Evolutionary conservation across 805 yeast species (phyloP).

Genomic region (Kurtzmaniella fragi): DNA sequence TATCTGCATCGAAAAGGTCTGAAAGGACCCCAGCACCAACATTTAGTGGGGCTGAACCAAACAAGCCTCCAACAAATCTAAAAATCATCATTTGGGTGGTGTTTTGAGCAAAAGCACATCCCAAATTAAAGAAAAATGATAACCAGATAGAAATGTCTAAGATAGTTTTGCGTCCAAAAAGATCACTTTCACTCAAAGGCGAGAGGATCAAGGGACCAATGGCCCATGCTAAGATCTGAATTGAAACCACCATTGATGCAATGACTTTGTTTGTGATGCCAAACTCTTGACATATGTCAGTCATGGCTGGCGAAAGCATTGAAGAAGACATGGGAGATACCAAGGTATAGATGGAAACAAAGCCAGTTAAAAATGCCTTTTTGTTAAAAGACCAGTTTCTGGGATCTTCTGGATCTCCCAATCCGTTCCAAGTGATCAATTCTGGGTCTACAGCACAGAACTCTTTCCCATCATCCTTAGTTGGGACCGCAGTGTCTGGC

Average conservation of each 20-base stretch:
- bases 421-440: slow-evolving; percentile 29
- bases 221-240: slow-evolving; percentile 36
- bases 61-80: slow-evolving; percentile 32
- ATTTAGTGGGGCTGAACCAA: slow-evolving; percentile 34
- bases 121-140: slow-evolving; percentile 27
- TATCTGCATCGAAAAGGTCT: slow-evolving; percentile 29
- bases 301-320: slow-evolving; percentile 32
- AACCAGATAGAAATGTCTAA: slow-evolving; percentile 31
- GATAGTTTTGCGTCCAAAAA: slow-evolving; percentile 30
- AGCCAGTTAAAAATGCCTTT: slow-evolving; percentile 17
- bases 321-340: slow-evolving; percentile 40
- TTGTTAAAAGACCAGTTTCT: slow-evolving; percentile 24
- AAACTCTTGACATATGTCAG: slow-evolving; percentile 23
- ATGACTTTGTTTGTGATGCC: slow-evolving; percentile 19
- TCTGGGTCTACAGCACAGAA: slow-evolving; percentile 31
- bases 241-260: slow-evolving; percentile 28
- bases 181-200: slow-evolving; percentile 33
- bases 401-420: slow-evolving; percentile 29
- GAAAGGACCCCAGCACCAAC: slow-evolving; percentile 37
- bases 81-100: slow-evolving; percentile 29
- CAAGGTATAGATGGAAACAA: slow-evolving; percentile 32
- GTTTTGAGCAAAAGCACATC: slow-evolving; percentile 30
- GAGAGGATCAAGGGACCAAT: slow-evolving; percentile 36
- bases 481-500: slow-evolving; percentile 19
- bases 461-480: slow-evolving; percentile 26